phyloP scores from a whole-genome alignment of 352 stramenopile genomes.

The Phytophthora constricta region DNA sequence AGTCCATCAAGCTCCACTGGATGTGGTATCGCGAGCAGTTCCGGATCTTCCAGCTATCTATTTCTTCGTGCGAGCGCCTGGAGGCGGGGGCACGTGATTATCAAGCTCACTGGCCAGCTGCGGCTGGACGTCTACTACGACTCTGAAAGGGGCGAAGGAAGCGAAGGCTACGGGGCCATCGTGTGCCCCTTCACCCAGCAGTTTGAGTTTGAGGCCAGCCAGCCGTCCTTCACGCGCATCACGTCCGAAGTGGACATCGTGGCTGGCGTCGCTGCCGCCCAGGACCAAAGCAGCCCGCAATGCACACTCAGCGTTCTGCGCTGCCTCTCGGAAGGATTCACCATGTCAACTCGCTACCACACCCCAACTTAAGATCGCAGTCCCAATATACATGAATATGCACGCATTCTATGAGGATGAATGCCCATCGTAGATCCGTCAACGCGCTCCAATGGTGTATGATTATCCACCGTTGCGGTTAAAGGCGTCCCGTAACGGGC shows the following conservation, averaged over 20 bases:
- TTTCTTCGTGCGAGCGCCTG: conserved; percentile 39
- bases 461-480: too few species aligned
- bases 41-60: conserved; percentile 44
- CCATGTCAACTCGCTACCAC: conserved; percentile 24
- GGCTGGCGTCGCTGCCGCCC: conserved; percentile 20
- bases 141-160: conserved; percentile 2
- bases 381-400: neutral
- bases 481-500: too few species aligned
- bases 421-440: too few species aligned
- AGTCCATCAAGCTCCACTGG: conserved; percentile 51
- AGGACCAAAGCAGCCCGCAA: conserved; percentile 29
- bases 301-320: conserved; percentile 34
- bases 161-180: conserved; percentile 22
- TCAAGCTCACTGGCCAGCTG: conserved; percentile 35
- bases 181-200: conserved; percentile 49
- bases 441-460: too few species aligned
- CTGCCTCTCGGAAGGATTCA: conserved; percentile 27
- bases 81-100: conserved; percentile 46
- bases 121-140: conserved; percentile 28
- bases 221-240: conserved; percentile 42
- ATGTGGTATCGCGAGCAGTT: conserved; percentile 55
- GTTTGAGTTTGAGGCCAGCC: conserved; percentile 46
- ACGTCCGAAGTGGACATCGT: conserved; percentile 61
- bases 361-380: neutral
- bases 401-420: too few species aligned